These are phyloP conservation scores for Coemansia biformis DNA, from an alignment of 192 early-diverging fungal species.

Conservation along the genomic window DNA sequence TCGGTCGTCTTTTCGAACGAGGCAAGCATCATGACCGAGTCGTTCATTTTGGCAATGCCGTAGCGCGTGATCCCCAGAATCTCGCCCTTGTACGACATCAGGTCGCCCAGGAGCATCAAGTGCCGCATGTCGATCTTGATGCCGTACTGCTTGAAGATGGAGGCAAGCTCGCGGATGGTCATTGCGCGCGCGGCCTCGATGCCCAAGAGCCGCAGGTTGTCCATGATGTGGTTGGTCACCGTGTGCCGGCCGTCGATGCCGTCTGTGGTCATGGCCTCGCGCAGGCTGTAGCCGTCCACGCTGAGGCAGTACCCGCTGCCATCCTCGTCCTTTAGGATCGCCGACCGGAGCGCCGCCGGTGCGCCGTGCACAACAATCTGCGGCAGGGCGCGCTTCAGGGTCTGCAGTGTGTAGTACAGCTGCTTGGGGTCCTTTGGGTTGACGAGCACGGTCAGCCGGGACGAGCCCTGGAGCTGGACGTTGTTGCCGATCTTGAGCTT, in stretches of 20 bases:
- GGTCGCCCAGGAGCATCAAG: constrained; percentile 92
- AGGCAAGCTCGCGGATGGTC: constrained; percentile 84
- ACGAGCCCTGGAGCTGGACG: constrained; percentile 56
- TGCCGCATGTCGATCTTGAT: constrained; percentile 95
- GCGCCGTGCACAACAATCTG: constrained; percentile 87
- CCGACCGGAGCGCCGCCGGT: constrained; percentile 74
- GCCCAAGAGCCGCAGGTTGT: constrained; percentile 82
- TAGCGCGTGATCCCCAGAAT: constrained; percentile 97
- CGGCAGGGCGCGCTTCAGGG: constrained; percentile 77
- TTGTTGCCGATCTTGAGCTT: constrained; percentile 86
- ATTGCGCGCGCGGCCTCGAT: constrained; percentile 92
- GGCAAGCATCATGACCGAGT: constrained; percentile 97
- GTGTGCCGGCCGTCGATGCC: constrained; percentile 78
- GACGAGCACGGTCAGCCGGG: constrained; percentile 65
- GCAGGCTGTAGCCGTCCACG: constrained; percentile 91
- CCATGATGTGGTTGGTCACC: constrained; percentile 88
- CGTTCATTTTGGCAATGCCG: constrained; percentile 99
- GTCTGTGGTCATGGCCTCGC: constrained; percentile 91
- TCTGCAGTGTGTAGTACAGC: constrained; percentile 72
- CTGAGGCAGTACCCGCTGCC: constrained; percentile 55
- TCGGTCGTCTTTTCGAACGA: constrained; percentile 99
- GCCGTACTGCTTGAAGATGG: constrained; percentile 81
- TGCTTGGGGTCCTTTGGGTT: constrained; percentile 54
- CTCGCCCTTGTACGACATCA: constrained; percentile 99
- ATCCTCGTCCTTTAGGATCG: constrained; percentile 55